Conservation (phyloP, 139 green algal genomes). For the Edaphochlamys debaryana region DNA sequence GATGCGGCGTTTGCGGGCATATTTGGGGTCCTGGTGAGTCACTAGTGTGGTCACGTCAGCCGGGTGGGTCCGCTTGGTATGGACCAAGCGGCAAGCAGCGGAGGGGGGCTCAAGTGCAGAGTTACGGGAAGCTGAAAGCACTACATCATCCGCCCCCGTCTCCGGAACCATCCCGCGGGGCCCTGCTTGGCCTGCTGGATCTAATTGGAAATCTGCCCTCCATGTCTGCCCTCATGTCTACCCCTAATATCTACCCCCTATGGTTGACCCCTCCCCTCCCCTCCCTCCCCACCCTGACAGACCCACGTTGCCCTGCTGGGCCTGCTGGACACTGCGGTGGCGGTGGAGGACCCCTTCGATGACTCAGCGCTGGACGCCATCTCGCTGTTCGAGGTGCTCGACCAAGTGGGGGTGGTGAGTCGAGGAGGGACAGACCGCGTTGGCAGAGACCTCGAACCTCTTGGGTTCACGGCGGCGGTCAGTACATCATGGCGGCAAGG, state of each 20-base stretch:
- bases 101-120: too few species aligned
- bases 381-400: conserved; percentile 43
- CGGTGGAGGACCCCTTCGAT: conserved; percentile 55
- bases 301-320: conserved; percentile 33
- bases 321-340: conserved; percentile 32
- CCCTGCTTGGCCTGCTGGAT: neutral
- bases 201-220: too few species aligned
- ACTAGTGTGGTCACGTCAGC: too few species aligned
- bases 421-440: too few species aligned
- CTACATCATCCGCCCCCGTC: too few species aligned
- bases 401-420: conserved; percentile 51
- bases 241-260: too few species aligned
- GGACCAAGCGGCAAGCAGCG: too few species aligned
- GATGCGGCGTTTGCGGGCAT: conserved; percentile 10
- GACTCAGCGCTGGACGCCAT: conserved; percentile 47
- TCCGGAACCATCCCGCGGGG: too few species aligned
- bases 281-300: neutral
- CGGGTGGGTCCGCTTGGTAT: too few species aligned
- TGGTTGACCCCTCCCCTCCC: neutral
- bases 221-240: too few species aligned
- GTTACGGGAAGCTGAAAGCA: too few species aligned
- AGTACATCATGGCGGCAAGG: neutral
- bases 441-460: neutral
- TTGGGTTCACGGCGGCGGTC: too few species aligned
- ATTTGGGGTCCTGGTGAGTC: conserved; percentile 21